Percentiles rank a stretch among this genome's conserved stretches.
These are phyloP conservation scores for Smallanthus sonchifolius DNA, from an alignment of 129 eudicot genomes.

Conservation along the genomic window DNA sequence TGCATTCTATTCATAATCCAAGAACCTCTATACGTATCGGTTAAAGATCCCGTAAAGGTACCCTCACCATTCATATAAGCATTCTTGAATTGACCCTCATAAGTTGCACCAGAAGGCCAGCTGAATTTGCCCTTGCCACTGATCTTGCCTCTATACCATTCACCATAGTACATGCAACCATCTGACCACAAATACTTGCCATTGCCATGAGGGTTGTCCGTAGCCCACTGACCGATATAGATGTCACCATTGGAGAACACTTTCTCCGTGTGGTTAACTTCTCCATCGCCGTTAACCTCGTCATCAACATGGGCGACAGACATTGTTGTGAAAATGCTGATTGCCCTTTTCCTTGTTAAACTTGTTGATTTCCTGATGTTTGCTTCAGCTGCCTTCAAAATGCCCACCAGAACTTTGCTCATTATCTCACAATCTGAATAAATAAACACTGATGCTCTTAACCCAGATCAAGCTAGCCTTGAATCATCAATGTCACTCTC, in stretches of 20 bases:
- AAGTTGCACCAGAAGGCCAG: constrained; percentile 80
- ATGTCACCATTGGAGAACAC: constrained; percentile 52
- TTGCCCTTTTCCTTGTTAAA: constrained; percentile 53
- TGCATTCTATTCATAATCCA: constrained; percentile 84
- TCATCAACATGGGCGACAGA: constrained; percentile 95
- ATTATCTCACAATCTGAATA: constrained; percentile 37
- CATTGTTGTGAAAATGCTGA: constrained; percentile 68
- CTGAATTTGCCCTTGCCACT: constrained; percentile 69
- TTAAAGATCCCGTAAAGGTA: constrained; percentile 45
- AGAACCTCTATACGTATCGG: constrained; percentile 49
- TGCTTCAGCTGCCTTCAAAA: constrained; percentile 53
- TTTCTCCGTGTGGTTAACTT: constrained; percentile 38
- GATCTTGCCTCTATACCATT: constrained; percentile 63
- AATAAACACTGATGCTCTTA: constrained; percentile 1
- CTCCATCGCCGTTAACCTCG: constrained; percentile 37
- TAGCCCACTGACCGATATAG: constrained; percentile 74
- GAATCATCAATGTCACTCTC: constrained; percentile 29
- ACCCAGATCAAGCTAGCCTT: constrained; percentile 38
- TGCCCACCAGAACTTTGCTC: constrained; percentile 56
- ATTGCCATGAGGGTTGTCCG: constrained; percentile 63
- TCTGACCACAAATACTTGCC: constrained; percentile 83
- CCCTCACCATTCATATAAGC: constrained; percentile 89
- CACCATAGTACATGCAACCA: constrained; percentile 80
- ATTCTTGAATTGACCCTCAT: constrained; percentile 81
- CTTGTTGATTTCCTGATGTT: constrained; percentile 46